phyloP scores from a whole-genome alignment of 352 stramenopile genomes.

The Pythium coloratum region DNA sequence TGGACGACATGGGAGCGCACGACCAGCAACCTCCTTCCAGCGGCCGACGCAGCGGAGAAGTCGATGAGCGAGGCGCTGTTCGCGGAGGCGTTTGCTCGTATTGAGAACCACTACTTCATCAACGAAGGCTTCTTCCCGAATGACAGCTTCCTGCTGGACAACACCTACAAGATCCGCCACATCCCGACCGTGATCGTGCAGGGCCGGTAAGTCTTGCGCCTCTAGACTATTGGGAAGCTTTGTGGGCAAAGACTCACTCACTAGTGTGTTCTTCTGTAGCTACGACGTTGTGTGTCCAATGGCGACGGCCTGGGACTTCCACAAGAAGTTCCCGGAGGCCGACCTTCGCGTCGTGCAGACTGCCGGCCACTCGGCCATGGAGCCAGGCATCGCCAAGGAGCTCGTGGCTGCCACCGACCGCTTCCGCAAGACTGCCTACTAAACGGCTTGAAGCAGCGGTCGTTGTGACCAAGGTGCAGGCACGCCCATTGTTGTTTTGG shows the following conservation, averaged over 20 bases:
- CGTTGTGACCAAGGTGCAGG: too few relatives aligned
- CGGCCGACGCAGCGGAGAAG: conserved; percentile 62
- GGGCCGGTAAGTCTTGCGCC: conserved; percentile 47
- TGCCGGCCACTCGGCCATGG: conserved; percentile 47
- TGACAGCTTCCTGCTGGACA: conserved; percentile 88
- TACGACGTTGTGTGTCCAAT: conserved; percentile 79
- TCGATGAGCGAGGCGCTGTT: conserved; percentile 83
- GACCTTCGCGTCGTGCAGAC: conserved; percentile 51
- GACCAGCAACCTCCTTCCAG: conserved; percentile 80
- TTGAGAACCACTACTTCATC: conserved; percentile 94
- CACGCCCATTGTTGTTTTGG: too few relatives aligned
- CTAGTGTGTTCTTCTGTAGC: background rate
- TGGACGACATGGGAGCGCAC: conserved; percentile 93
- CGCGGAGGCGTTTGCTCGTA: conserved; percentile 89
- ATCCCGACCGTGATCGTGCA: conserved; percentile 93
- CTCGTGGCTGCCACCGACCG: conserved; percentile 41
- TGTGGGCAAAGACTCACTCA: too few relatives aligned
- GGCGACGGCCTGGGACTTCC: conserved; percentile 63
- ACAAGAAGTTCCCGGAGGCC: conserved; percentile 51
- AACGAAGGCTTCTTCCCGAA: conserved; percentile 90
- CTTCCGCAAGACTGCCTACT: conserved; percentile 28
- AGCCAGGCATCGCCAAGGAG: conserved; percentile 47
- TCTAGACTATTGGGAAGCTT: too few relatives aligned
- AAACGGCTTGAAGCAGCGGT: background rate
- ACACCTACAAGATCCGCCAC: conserved; percentile 89